Base-by-base conservation (phyloP, 2,329 filamentous ascomycete species). In the Hypoxylon sp. region DNA sequence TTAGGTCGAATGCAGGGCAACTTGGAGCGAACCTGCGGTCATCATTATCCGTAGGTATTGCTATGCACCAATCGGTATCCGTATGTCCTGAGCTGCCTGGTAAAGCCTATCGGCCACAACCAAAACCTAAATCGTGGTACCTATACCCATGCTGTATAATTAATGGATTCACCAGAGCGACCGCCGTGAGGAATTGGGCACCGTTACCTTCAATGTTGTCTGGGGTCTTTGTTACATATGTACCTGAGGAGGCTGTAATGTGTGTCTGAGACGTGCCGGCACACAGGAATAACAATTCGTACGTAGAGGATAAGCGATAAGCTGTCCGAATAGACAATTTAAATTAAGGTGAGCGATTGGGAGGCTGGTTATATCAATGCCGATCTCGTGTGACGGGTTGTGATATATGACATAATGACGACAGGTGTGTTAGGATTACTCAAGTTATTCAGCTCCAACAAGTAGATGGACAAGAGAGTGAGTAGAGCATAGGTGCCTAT, bases 1-100 rank as follows among this genome's bases (percentile, higher is more conserved):
- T 10, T n/a, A 55, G 36, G 45, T 43, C 25, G 38, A 59, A 60
- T 63, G 51, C 38, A 48, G 58, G 43, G 32, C 21, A 23, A 51
- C 32, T 23, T 38, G 34, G 34, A 11, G 43, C 9, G 23, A 48
- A 48, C 21, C 28, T 43, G 60, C 46, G 46, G 45, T 52, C 50
- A 41, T 56, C 43, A 38, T 59, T 25, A 32, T 36, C 41, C 49
- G 28, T n/a, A n/a, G n/a, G n/a, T 59, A 49, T 53, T 41, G n/a
- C 23, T 19, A 62, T 67, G 67, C 52, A 52, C 19, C 46, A 50
- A 48, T 62, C 65, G 65, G 68, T 58, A 65, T 61, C 9, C 5
- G n/a, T 11, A 38, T 10, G 17, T 14, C 7, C 7, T 43, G 9
- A 6, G 43, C 23, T 30, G 6, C 53, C 52, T 52, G 23, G 60